These are phyloP conservation scores for Psidium friedrichsthalianum DNA, from an alignment of 345 rosid genomes.

Conservation along the genomic window DNA sequence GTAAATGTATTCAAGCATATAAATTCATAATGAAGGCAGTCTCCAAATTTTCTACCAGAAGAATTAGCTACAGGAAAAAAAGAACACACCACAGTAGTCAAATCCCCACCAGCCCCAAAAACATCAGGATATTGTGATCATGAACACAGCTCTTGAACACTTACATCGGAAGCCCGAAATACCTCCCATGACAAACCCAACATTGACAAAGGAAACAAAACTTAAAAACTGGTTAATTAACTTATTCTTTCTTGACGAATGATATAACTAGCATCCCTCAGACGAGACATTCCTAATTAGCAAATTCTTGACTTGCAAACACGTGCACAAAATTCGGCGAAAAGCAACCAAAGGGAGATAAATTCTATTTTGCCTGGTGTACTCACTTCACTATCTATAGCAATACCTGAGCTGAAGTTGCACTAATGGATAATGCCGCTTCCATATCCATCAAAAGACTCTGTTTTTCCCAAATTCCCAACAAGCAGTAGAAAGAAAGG, in stretches of 20 bases:
- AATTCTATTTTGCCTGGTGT: background rate
- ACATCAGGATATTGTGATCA: background rate
- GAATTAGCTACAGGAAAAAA: background rate
- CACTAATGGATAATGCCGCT: background rate
- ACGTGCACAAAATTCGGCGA: background rate
- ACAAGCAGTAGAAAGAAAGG: background rate
- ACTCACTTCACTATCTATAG: background rate
- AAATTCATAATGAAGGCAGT: background rate
- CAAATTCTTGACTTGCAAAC: background rate
- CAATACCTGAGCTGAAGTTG: background rate
- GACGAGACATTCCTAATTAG: background rate
- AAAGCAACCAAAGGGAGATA: background rate
- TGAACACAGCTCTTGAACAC: background rate
- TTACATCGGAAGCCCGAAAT: background rate
- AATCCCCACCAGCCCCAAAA: background rate
- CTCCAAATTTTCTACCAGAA: background rate
- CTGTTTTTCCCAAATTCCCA: background rate
- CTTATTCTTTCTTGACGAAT: background rate
- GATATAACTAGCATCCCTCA: background rate
- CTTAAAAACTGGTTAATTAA: background rate
- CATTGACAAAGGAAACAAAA: background rate
- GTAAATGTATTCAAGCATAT: background rate
- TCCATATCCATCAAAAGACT: background rate
- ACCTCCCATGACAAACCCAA: background rate
- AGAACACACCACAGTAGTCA: background rate